Evolutionary conservation across 2,329 filamentous ascomycete genomes (phyloP), one percentile per base, ranked within the genome.

Genomic region (Clonostachys sp.): DNA sequence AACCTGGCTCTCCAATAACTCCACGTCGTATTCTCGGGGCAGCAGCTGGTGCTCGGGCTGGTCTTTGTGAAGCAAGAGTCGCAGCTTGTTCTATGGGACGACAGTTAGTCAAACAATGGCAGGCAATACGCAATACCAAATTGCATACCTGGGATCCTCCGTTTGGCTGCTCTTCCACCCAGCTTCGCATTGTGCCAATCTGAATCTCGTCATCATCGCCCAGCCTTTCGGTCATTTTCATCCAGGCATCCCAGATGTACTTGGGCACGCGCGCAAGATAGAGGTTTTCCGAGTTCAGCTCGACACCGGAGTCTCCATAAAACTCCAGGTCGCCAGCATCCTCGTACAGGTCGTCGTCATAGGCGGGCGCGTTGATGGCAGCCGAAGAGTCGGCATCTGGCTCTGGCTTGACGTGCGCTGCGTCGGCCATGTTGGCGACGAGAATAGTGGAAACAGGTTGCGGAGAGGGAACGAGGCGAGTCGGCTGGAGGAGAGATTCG

Each of bases 11-110:
- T 76, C 73, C 47, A 68, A 84, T 42, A 90, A 76, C 42, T 90
- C 84, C 49, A 97, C 72, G 55, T 89, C 81, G 68, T 96, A 99
- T 60, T 95, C 90, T 60, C 89, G 89, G 12, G 91, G 91, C n/a
- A 96, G 75, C 6, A 77, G 71, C 55, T 86, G 78, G 62, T 95
- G 90, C 52, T 83, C 76, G 8, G 80, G 73, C 45, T 86, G 73
- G 45, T 83, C 76, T 18, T 76, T 75, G 57, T 77, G 73, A 41
- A 96, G 75, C 52, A 90, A 78, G 70, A 95, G 87, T 49, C 72
- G 73, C 50, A 69, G 64, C 62, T 73, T 65, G 20, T 62, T 66
- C 51, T 63, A 53, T 24, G 62, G 35, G 33, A 45, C 35, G 30
- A 14, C 18, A 30, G 18, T 35, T 33, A 35, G 30, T 33, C 14